Base-by-base conservation (phyloP, 108 stramenopile species). In the Bacterosira constricta region DNA sequence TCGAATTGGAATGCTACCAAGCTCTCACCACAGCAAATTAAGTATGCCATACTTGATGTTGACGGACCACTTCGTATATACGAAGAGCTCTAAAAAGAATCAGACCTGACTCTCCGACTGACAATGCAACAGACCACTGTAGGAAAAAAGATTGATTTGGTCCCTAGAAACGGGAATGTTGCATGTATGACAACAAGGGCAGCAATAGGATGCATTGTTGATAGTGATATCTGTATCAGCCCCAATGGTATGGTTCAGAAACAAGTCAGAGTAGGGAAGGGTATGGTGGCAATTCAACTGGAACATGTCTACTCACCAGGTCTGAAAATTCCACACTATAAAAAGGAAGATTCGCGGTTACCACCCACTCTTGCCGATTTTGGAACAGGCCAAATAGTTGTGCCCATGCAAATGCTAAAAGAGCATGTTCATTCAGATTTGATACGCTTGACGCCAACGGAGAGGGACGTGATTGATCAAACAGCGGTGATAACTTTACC, bases 21-120 rank as follows among this genome's bases (percentile, higher is more conserved):
- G 4, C 56, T 82, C 0, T 55, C 83, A 11, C 17, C 38, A 11
- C 23, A 61, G 6, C 82, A 85, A 36, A 53, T 59, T 4, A 58
- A 66, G 18, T 85, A 88, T 66, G 82, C 80, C 11, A 74, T 79
- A 17, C 55, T 79, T 12, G 88, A 88, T 75, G 85, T 78, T 0
- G 73, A 72, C 10, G 82, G 72, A 12, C 55, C 73, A 9, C 73
- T 73, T 6, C 15, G 60, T 27, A 37, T 73, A 9, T 66, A 37
- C 23, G 23, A 57, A 8, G 31, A 41, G 30, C 45, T 79, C 0
- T 11, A 58, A 18, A 47, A 73, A 47, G 44, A 45, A 49, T 68
- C 71, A 30, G 74, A 80, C 56, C 30, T 80, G 39, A 50, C 67
- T 47, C 21, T 11, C 7, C 36, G 73, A 51, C 37, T 69, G 37